Base-by-base conservation (phyloP, 352 stramenopile genomes). In the Pseudoperonospora humuli region DNA sequence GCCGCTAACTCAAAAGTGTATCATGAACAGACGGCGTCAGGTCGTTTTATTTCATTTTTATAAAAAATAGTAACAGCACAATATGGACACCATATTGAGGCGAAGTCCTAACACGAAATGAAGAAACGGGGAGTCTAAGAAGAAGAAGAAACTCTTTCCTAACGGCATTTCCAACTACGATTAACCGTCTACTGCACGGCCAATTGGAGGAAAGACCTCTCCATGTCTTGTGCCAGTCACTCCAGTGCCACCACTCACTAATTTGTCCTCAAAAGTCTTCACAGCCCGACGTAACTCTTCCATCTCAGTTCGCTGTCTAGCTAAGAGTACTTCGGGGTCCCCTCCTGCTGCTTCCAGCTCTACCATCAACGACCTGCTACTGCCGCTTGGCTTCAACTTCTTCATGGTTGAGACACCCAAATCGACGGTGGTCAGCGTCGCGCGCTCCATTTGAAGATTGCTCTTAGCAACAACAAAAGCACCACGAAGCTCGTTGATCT, bases 401-500 rank as follows among this genome's bases (percentile, higher is more conserved):
- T 45, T 76, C 50, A 33, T 64, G 43, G 29, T 64, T 41, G 19
- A 52, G 2, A 20, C 13, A 0, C 43, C 39, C 11, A 65, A 33
- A 21, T 51, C 47, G 39, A 51, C 48, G 31, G 55, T 66, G 7
- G 51, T 41, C 23, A 64, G 21, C 2, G 64, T 72, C 3, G 78
- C 75, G 9, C 74, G 67, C 45, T 90, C 75, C 64, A 84, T 90
- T 51, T 90, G 78, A 48, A 90, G 59, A 28, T 70, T 77, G n/a
- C 65, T 73, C 39, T 95, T 95, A 6, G 82, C 56, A 11, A 58
- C 56, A 44, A 72, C 65, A 26, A 97, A 67, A 14, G 82, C 64
- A 2, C 64, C 67, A 10, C 91, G 83, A 24, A 97, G 71, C 41
- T 91, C 69, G 50, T 97, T 97, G 44, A 97, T 94, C 64, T 97